Evolutionary conservation across 2,329 filamentous ascomycete species (phyloP).

Genomic region (Dendrostoma leiphaemia): DNA sequence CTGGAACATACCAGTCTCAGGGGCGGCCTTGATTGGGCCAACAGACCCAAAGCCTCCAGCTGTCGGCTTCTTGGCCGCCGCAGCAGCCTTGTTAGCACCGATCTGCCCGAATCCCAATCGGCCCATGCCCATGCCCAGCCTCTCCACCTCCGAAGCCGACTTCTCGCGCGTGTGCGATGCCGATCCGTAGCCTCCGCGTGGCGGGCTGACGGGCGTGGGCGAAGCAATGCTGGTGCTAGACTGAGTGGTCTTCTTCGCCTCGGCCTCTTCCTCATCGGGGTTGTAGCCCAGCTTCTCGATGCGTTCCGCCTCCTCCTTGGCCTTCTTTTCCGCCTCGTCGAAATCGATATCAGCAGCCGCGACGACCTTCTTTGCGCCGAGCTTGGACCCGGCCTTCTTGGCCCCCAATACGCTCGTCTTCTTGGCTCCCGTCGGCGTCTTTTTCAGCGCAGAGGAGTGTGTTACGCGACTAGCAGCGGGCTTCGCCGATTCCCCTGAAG

Average conservation of each 20-base stretch:
- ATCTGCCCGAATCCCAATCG: slow-evolving; percentile 88
- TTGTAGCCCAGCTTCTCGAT: slow-evolving; percentile 96
- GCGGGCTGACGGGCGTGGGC: slow-evolving; percentile 73
- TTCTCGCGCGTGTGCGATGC: slow-evolving; percentile 56
- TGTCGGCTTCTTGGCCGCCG: slow-evolving; percentile 65
- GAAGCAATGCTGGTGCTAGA: slow-evolving; percentile 62
- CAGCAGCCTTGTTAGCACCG: slow-evolving; percentile 59
- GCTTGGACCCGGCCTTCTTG: slow-evolving; percentile 75
- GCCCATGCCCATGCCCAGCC: slow-evolving; percentile 83
- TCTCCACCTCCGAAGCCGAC: slow-evolving; percentile 77
- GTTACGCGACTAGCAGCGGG: slow-evolving; percentile 68
- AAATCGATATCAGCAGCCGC: slow-evolving; percentile 82
- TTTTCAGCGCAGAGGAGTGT: slow-evolving; percentile 78
- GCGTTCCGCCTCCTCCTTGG: slow-evolving; percentile 94
- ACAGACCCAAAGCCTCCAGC: slow-evolving; percentile 85
- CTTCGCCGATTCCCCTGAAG: slow-evolving; percentile 48
- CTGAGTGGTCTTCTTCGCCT: slow-evolving; percentile 37
- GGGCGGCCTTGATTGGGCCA: slow-evolving; percentile 67
- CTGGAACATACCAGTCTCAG: slow-evolving; percentile 56
- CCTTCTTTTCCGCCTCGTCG: slow-evolving; percentile 94
- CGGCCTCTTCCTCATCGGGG: slow-evolving; percentile 69
- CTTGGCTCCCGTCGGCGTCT: slow-evolving; percentile 67
- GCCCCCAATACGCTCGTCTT: slow-evolving; percentile 84
- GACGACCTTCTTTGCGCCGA: slow-evolving; percentile 86
- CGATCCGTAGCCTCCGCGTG: slow-evolving; percentile 60